Evolutionary conservation across 768 basidiomycete species (phyloP).

Genomic region (Candolleomyces eurysporus): DNA sequence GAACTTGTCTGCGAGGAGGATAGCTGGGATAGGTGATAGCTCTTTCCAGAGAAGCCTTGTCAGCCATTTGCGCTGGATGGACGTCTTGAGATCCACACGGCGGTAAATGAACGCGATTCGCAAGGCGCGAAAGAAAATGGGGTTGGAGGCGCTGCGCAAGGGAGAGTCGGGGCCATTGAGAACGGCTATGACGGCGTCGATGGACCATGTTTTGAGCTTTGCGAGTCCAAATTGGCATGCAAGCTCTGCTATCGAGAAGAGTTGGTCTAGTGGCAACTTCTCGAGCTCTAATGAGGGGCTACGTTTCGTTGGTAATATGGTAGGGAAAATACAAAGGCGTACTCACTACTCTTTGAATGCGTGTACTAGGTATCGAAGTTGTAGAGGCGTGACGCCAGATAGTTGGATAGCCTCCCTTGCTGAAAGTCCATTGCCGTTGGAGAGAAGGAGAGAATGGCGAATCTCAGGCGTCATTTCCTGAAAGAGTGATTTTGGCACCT

Average conservation of each 20-base stretch:
- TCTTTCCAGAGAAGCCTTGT: slow-evolving; percentile 12
- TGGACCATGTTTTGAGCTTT: slow-evolving; percentile 35
- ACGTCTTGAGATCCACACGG: slow-evolving; percentile 11
- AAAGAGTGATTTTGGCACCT: slow-evolving; percentile 19
- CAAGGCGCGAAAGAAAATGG: slow-evolving; percentile 31
- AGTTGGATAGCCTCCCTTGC: slow-evolving; percentile 34
- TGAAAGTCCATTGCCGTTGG: slow-evolving; percentile 14
- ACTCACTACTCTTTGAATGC: slow-evolving; percentile 40
- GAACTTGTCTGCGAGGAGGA: slow-evolving; percentile 19
- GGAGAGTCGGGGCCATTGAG: slow-evolving; percentile 23
- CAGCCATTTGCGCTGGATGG: slow-evolving; percentile 10
- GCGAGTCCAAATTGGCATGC: slow-evolving; percentile 38
- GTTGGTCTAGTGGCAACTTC: slow-evolving; percentile 27
- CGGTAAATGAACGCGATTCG: slow-evolving; percentile 31
- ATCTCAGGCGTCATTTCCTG: slow-evolving; percentile 17
- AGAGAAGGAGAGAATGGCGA: slow-evolving; percentile 10
- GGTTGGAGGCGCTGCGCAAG: slow-evolving; percentile 24
- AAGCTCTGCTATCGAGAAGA: slow-evolving; percentile 39
- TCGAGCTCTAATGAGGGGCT: slow-evolving; percentile 25
- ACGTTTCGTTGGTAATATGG: slow-evolving; percentile 8
- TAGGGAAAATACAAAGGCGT: slow-evolving; percentile 8
- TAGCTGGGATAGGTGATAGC: slow-evolving; percentile 20
- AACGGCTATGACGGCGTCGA: slow-evolving; percentile 28
- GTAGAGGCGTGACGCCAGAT: slow-evolving; percentile 33
- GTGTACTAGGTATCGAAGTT: slow-evolving; percentile 38